Base-by-base conservation (phyloP, 2,329 filamentous ascomycete species). In the Blastomyces silverae region DNA sequence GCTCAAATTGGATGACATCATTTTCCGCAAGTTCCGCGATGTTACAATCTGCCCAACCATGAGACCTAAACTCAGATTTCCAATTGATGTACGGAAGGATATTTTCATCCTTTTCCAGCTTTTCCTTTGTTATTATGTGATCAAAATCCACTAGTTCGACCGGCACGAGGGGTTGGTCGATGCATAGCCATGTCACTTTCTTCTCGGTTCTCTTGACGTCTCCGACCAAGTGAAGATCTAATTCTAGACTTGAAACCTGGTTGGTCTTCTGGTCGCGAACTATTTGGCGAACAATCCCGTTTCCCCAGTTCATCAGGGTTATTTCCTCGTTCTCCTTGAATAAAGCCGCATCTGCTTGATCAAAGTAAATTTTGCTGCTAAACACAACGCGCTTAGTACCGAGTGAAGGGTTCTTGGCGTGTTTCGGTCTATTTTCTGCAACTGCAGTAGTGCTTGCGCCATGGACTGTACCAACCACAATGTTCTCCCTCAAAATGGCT, bases 291-390 rank as follows among this genome's bases (percentile, higher is more conserved):
- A 71, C 69, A 61, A 71, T 68, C 1, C 68, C 72, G 66, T 72
- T 72, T 31, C 70, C 71, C 72, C 72, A 74, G 58, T 71, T 89
- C 93, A 97, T 97, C 53, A 97, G 83, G 0, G 93, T 97, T 72
- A 97, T 90, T 77, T 97, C 92, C 80, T 97, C 93, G 73, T 89
- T 87, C 66, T 89, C 83, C 71, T 86, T 89, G 79, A 97, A 95
- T 34, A 84, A 84, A 75, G 88, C 88, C 67, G 89, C 91, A 72
- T 97, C 93, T 57, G 84, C 89, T 78, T 97, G 93, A 74, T 97
- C 93, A 62, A 97, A 80, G 66, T 94, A 81, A 69, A 97, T 82
- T 67, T 87, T 84, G 65, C 84, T 84, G 73, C 89, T 90, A 76
- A 88, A 95, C 34, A 86, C 83, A 5, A 96, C 90, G 79, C 91